Evolutionary conservation across 1,284 basidiomycete species (phyloP).

Genomic region (Malassezia sympodialis): DNA sequence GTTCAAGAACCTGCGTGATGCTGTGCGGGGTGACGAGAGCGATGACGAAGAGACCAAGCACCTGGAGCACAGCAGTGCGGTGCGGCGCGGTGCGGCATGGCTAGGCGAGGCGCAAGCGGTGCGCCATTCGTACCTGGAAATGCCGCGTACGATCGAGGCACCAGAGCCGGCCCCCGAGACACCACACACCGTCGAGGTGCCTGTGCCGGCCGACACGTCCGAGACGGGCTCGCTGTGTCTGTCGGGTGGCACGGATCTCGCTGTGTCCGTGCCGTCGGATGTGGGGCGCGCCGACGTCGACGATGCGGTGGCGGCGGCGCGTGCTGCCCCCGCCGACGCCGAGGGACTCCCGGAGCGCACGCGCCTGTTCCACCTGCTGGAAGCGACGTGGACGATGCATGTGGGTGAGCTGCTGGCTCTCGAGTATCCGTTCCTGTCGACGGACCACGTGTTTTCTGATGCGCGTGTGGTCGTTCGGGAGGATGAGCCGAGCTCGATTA

Average conservation of each 20-base stretch:
- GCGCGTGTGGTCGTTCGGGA: slow-evolving; percentile 79
- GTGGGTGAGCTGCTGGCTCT: slow-evolving; percentile 53
- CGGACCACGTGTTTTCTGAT: slow-evolving; percentile 68
- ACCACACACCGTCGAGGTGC: not conserved
- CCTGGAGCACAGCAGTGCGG: not conserved
- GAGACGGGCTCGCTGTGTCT: not conserved
- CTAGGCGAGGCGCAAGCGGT: not conserved
- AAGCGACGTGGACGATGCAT: slow-evolving; percentile 56
- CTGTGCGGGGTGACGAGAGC: slow-evolving; percentile 65
- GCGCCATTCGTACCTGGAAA: not conserved
- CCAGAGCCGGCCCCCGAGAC: not conserved
- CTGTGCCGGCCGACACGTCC: not conserved
- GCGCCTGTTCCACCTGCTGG: slow-evolving; percentile 71
- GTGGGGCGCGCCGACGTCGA: not conserved
- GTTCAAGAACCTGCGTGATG: slow-evolving; percentile 81
- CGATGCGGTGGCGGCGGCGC: not conserved
- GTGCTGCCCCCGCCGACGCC: not conserved
- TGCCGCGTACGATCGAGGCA: not conserved
- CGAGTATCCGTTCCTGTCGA: slow-evolving; percentile 53
- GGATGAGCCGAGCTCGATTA: slow-evolving; percentile 95
- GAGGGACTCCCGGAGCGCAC: not conserved
- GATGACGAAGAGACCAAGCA: slow-evolving; percentile 18
- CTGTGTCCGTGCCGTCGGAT: not conserved
- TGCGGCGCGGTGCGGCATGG: slow-evolving; percentile 5
- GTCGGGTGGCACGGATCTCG: not conserved